phyloP scores from a whole-genome alignment of 345 rosid genomes.

The Boechera retrofracta region DNA sequence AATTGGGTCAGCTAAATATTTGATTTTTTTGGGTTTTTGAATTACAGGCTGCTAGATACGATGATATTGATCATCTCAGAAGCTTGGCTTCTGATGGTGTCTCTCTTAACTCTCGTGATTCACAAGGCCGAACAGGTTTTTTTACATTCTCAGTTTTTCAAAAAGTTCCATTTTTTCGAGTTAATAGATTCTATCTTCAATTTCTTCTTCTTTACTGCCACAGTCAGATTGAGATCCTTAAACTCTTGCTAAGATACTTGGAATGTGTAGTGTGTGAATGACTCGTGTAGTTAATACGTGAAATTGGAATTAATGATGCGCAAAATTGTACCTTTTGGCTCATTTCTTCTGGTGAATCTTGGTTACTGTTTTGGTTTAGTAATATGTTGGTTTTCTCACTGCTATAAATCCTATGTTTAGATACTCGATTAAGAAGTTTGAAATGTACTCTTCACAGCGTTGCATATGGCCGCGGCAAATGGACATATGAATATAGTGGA shows the following conservation, averaged over 20 bases:
- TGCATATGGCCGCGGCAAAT: constrained; percentile 96
- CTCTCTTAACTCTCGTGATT: constrained; percentile 78
- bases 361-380: neutral
- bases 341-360: neutral
- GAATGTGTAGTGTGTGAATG: neutral
- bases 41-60: constrained; percentile 91
- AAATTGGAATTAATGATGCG: too few relatives aligned
- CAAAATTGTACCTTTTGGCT: neutral
- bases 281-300: neutral
- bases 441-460: constrained; percentile 53
- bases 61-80: constrained; percentile 72
- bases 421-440: neutral
- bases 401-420: neutral
- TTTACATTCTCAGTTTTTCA: neutral
- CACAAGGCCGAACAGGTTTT: constrained; percentile 81
- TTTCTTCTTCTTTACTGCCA: neutral
- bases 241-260: constrained; percentile 6
- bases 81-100: constrained; percentile 67
- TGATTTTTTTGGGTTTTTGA: constrained; percentile 15
- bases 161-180: neutral
- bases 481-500: constrained; percentile 75
- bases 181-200: neutral
- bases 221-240: neutral
- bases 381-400: neutral
- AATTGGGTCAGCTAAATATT: neutral